Conservation (phyloP, 345 rosid species). For the Citrus sinensis region DVS_A1.0 CM039169.1:29920001-29920500, state of each 20-base stretch:
- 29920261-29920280: not conserved
- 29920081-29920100: not conserved
- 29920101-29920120: not conserved
- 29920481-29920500: conserved; percentile 11
- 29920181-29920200: not conserved
- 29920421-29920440: conserved; percentile 20
- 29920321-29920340: conserved; percentile 81
- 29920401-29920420: conserved; percentile 98
- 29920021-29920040: not conserved
- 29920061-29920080: not conserved
- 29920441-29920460: not conserved
- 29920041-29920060: not conserved
- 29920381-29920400: conserved; percentile 79
- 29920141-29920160: not conserved
- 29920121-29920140: not conserved
- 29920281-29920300: not conserved
- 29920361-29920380: conserved; percentile 77
- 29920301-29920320: conserved; percentile 67
- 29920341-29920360: conserved; percentile 92
- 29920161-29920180: not conserved
- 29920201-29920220: not conserved
- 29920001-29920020: not conserved
- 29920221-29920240: not conserved
- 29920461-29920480: not conserved
- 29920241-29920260: not conserved